phyloP scores from a whole-genome alignment of 208 protist species.

The Balamuthia mandrillaris region DNA sequence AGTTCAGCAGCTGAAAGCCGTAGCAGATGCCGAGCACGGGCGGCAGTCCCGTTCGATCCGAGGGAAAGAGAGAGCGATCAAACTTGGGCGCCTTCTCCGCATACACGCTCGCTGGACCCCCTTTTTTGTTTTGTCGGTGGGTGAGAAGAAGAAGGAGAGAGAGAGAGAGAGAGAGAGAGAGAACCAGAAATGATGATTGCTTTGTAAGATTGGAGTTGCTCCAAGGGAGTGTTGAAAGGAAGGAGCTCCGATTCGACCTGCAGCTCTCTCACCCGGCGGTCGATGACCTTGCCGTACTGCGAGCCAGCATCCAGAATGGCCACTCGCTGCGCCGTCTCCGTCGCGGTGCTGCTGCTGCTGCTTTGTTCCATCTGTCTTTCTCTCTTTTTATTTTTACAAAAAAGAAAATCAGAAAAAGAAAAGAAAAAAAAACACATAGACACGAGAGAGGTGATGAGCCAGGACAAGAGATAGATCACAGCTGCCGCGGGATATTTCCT shows the following conservation, averaged over 20 bases:
- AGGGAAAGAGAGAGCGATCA: constrained; percentile 73
- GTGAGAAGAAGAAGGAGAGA: no score
- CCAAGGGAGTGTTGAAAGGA: constrained; percentile 75
- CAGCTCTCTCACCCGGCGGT: constrained; percentile 89
- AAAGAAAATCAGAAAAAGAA: background rate
- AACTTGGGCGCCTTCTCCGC: constrained; percentile 80
- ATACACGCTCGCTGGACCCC: constrained; percentile 55
- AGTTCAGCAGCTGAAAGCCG: constrained; percentile 91
- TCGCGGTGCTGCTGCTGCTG: background rate
- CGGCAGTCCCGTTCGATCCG: constrained; percentile 47
- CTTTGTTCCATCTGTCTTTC: background rate
- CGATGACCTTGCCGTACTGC: constrained; percentile 94
- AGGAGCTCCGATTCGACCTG: constrained; percentile 85
- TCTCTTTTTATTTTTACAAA: background rate
- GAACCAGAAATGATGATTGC: constrained; percentile 56
- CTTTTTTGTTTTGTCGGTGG: no score
- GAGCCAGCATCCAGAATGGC: constrained; percentile 92
- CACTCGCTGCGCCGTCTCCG: constrained; percentile 44
- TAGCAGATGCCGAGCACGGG: constrained; percentile 96
- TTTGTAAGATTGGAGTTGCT: constrained; percentile 7
- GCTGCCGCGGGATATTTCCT: no score
- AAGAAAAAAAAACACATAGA: background rate
- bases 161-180: background rate
- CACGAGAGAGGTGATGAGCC: background rate
- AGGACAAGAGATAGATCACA: background rate